These are phyloP conservation scores for Neurospora sp. DNA, from an alignment of 495 filamentous ascomycete species.

Conservation along the genomic window DNA sequence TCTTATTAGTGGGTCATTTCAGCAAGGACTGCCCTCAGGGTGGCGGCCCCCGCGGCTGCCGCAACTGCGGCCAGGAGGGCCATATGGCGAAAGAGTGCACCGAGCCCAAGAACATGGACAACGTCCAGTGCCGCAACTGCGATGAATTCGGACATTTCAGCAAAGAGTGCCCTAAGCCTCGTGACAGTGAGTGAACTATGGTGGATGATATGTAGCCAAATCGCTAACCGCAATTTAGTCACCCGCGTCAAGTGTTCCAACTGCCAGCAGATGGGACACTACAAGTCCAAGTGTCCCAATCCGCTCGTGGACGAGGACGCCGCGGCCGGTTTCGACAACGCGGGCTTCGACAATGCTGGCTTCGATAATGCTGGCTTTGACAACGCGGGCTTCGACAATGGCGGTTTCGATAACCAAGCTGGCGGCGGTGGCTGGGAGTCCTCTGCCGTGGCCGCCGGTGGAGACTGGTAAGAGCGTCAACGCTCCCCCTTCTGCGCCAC, in stretches of 20 bases:
- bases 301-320: constrained; percentile 27
- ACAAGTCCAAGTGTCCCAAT: constrained; percentile 48
- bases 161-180: constrained; percentile 67
- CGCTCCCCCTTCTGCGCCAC: not conserved
- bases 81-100: constrained; percentile 41
- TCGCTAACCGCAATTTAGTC: constrained; percentile 26
- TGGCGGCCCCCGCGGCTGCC: constrained; percentile 47
- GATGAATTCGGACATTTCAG: constrained; percentile 57
- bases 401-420: not conserved
- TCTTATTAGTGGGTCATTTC: constrained; percentile 62
- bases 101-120: constrained; percentile 59
- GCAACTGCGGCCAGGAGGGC: constrained; percentile 58
- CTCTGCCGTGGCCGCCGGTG: not conserved
- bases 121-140: constrained; percentile 67
- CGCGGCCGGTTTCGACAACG: constrained; percentile 5
- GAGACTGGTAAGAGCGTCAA: constrained; percentile 9
- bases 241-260: constrained; percentile 64
- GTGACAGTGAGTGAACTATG: constrained; percentile 46
- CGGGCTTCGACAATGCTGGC: not conserved
- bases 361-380: not conserved
- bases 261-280: constrained; percentile 71
- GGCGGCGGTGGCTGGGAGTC: not conserved
- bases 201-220: constrained; percentile 14
- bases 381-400: not conserved
- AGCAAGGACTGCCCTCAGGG: constrained; percentile 67